phyloP scores from a whole-genome alignment of 768 basidiomycete species.

The Boletus tylopilopsis region DNA sequence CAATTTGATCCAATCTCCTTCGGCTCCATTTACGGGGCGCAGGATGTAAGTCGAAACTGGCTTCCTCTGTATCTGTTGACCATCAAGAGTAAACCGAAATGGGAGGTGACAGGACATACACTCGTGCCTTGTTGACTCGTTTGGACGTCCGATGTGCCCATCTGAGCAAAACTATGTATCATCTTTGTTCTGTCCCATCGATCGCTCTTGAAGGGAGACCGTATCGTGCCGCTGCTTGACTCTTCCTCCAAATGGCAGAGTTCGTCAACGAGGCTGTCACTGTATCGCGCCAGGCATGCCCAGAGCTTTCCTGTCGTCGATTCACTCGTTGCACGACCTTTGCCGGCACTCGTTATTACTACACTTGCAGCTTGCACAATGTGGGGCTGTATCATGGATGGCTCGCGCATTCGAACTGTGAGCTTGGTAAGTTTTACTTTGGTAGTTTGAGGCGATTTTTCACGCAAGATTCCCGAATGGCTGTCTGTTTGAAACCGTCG shows the following conservation, averaged over 20 bases:
- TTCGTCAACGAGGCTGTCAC: conserved; percentile 60
- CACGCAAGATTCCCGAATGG: not conserved
- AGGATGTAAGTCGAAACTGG: conserved; percentile 45
- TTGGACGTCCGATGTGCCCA: conserved; percentile 38
- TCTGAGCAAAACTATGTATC: conserved; percentile 68
- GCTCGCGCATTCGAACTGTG: conserved; percentile 56
- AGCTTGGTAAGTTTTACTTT: conserved; percentile 58
- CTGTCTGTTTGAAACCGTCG: conserved; percentile 31
- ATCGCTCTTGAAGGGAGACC: conserved; percentile 45
- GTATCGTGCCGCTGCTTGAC: conserved; percentile 40
- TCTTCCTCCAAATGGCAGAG: conserved; percentile 60
- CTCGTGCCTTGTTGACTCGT: not conserved
- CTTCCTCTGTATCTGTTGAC: conserved; percentile 26
- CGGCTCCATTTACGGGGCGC: conserved; percentile 29
- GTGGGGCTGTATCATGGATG: conserved; percentile 45
- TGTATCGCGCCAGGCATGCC: conserved; percentile 79
- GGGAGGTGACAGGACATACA: conserved; percentile 8
- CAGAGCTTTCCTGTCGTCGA: conserved; percentile 46
- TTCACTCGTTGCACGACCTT: conserved; percentile 28
- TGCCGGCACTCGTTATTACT: conserved; percentile 45
- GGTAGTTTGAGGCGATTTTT: conserved; percentile 18
- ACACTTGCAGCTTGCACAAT: conserved; percentile 56
- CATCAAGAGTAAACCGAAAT: conserved; percentile 1
- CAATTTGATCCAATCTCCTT: conserved; percentile 41
- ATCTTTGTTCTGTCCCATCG: conserved; percentile 76